These are phyloP conservation scores for Porphyridium purpureum DNA, from an alignment of 23 red algal genomes.

Conservation along the genomic window DNA sequence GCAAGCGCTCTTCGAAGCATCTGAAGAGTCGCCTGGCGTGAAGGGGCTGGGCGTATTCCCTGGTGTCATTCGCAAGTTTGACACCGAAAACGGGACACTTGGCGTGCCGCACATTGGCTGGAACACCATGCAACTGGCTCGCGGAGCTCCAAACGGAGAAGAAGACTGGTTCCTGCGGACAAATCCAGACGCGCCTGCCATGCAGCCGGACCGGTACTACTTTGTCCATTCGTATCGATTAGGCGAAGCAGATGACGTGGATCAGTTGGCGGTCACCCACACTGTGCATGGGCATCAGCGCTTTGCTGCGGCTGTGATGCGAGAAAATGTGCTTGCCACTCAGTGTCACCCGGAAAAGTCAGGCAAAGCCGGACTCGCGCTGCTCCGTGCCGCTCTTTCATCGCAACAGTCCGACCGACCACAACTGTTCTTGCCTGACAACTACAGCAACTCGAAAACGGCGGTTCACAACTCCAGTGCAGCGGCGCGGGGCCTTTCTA, in stretches of 20 bases:
- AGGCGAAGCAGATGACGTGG: background rate
- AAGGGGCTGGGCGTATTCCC: slow-evolving; percentile 33
- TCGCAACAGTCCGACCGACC: too few species aligned
- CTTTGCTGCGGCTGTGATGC: slow-evolving; percentile 28
- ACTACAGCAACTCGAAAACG: background rate
- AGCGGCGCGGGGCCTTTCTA: slow-evolving; percentile 26
- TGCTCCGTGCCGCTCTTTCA: too few species aligned
- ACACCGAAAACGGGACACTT: background rate
- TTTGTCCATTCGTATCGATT: slow-evolving; percentile 53
- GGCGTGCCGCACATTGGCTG: slow-evolving; percentile 54
- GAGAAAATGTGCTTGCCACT: slow-evolving; percentile 25
- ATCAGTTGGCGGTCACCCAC: slow-evolving; percentile 2
- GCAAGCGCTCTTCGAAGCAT: slow-evolving; percentile 37
- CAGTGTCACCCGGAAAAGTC: slow-evolving; percentile 73
- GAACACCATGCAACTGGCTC: slow-evolving; percentile 16
- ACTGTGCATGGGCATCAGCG: slow-evolving; percentile 16
- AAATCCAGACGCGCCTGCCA: too few species aligned
- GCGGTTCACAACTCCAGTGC: background rate
- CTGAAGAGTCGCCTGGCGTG: slow-evolving; percentile 29
- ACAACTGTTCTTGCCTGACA: too few species aligned
- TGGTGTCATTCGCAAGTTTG: slow-evolving; percentile 23
- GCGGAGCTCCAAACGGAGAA: background rate
- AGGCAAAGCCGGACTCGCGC: slow-evolving; percentile 22
- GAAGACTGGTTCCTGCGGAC: too few species aligned
- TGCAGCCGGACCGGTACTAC: slow-evolving; percentile 34